Base-by-base conservation (phyloP, 345 rosid genomes). In the Orychophragmus violaceus region DNA sequence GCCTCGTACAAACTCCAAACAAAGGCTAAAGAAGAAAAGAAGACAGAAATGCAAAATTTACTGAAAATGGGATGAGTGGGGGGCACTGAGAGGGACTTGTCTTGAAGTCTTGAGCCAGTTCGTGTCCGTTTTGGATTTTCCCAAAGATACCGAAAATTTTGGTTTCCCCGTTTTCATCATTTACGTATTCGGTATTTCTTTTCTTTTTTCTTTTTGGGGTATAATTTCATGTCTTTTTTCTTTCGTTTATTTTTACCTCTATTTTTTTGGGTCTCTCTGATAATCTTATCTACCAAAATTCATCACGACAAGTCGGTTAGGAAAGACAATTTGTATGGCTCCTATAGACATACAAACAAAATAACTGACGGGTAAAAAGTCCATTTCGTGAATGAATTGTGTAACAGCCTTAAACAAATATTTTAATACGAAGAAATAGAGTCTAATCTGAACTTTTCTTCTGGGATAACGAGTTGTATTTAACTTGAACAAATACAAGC, bases 231-330 rank as follows among this genome's bases (percentile, higher is more conserved):
- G 5, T 69, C 73, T 27, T 36, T 33, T 33, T 24, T 39, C 21
- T 14, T 59, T 59, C 14, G 14, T 59, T 19, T 37, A 21, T 30
- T 4, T 56, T 7, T 49, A 13, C 9, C 36, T 24, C 0, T 57
- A 41, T 44, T 57, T 24, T 12, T 55, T 28, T 54, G n/a, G n/a
- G n/a, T n/a, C n/a, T 19, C 63, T 42, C n/a, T 45, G 24, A 18
- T 37, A 3, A 13, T 27, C n/a, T 39, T 46, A n/a, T 22, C 14
- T 61, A 57, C 21, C 70, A 57, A 46, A 56, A 24, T 2, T 54
- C 32, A 6, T 55, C 42, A 64, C 65, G 70, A 33, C 70, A 71
- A 71, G 32, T 55, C 14, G 3, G 19, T 33, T 35, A n/a, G 46
- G 68, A 19, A 36, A 63, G 51, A 35, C 6, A 19, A 8, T 14